Evolutionary conservation across 106 monocot species (phyloP).

Genomic region (Dioscorea dumetorum): DNA sequence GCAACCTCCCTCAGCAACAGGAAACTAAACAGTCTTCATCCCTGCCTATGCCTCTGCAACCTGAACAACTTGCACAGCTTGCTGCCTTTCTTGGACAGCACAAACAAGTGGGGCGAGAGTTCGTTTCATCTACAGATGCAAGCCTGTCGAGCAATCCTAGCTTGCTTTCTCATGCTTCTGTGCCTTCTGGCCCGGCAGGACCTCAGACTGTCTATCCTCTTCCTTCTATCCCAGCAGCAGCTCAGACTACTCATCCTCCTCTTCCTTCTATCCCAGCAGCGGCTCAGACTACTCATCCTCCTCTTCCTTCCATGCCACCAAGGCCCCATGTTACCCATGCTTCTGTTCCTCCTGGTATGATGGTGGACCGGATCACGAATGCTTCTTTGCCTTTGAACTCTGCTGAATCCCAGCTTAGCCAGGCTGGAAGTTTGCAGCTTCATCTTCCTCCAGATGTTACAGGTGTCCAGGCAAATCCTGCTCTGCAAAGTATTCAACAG

Average conservation of each 20-base stretch:
- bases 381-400: not conserved
- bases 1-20: constrained; percentile 17
- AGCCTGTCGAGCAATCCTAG: constrained; percentile 8
- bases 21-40: constrained; percentile 37
- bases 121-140: constrained; percentile 5
- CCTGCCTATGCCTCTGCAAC: constrained; percentile 34
- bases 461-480: constrained; percentile 6
- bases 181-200: constrained; percentile 1
- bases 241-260: constrained; percentile 8
- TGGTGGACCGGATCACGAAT: too few relatives aligned
- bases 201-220: not conserved
- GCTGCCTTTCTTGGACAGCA: constrained; percentile 60
- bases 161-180: constrained; percentile 8
- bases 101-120: constrained; percentile 39
- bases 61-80: constrained; percentile 73
- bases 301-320: constrained; percentile 1
- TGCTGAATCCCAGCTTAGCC: constrained; percentile 14
- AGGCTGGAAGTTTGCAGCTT: constrained; percentile 11
- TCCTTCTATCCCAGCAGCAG: constrained; percentile 4
- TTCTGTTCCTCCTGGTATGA: not conserved
- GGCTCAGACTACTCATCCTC: constrained; percentile 5
- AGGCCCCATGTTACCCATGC: constrained; percentile 10
- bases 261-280: constrained; percentile 7
- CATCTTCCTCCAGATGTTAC: constrained; percentile 3
- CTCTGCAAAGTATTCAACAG: constrained; percentile 35